Base-by-base conservation (phyloP, 2,329 filamentous ascomycete species). In the Alternaria tenuissima region DNA sequence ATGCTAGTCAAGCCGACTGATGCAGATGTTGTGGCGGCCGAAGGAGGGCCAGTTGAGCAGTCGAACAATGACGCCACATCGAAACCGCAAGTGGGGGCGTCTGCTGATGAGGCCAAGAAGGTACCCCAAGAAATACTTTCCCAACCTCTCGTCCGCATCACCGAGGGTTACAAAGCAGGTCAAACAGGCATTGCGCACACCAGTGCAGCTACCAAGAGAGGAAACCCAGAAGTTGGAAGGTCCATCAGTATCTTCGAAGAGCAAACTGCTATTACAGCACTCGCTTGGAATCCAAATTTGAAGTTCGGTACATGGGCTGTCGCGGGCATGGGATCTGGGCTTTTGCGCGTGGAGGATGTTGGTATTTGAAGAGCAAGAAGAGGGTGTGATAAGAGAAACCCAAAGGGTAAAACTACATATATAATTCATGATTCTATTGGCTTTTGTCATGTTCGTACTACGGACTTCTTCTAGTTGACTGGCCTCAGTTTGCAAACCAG, bases 261-360 rank as follows among this genome's bases (percentile, higher is more conserved):
- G 63, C 72, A 79, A 56, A 79, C 79, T 11, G 79, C 79, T 2
- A 72, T 84, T 6, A 81, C 81, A 18, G 73, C 76, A 8, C 67
- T 85, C 44, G 76, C 79, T 14, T 86, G 83, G 83, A 85, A 85
- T 67, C 81, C 81, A n/a, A 85, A 85, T 67, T 30, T 81, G 22
- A 77, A 74, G 42, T 81, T 73, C 58, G 83, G 80, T 7, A 81
- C 81, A 0, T 86, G 83, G 83, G 83, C 83, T 7, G 81, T 81
- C 5, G 83, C 83, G 18, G 83, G 82, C 3, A 80, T 81, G 73
- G 82, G 77, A 2, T 79, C 78, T 71, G 83, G 83, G 9, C 63
- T 85, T 57, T 57, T 85, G 38, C 80, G 83, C 52, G 79, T 85
- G 0, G 83, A 85, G 67, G 83, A 85, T 71, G 57, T 85, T 38